phyloP scores from a whole-genome alignment of 257 asterid species.

The Solanum dulcamara region DNA sequence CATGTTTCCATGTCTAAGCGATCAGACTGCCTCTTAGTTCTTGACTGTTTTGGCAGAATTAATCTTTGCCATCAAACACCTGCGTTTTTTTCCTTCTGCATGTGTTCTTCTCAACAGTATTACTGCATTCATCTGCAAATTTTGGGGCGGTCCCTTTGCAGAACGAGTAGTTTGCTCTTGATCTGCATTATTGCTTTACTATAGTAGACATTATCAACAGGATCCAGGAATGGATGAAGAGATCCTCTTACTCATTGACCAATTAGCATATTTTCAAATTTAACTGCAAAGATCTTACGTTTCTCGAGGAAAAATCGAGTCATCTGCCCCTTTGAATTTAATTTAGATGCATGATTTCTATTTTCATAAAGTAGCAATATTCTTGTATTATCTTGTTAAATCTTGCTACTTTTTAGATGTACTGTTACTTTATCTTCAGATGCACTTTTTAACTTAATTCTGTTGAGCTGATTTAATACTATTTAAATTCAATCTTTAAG shows the following conservation, averaged over 20 bases:
- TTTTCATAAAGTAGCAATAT: background rate
- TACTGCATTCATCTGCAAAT: background rate
- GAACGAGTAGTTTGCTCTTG: background rate
- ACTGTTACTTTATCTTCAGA: background rate
- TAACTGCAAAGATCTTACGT: background rate
- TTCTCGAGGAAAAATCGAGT: background rate
- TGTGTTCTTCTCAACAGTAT: background rate
- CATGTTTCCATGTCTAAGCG: background rate
- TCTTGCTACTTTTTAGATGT: background rate
- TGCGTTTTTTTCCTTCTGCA: background rate
- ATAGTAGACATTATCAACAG: background rate
- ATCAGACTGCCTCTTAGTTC: background rate
- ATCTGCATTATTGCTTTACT: background rate
- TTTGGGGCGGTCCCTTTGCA: background rate
- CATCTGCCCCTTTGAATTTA: background rate
- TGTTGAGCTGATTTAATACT: background rate
- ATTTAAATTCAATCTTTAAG: background rate
- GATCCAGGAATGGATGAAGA: background rate
- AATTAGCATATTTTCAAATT: background rate
- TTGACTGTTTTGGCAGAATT: background rate
- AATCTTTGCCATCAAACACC: background rate
- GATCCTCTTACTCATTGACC: background rate
- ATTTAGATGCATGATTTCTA: background rate
- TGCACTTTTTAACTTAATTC: background rate
- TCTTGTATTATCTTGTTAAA: background rate